phyloP scores from a whole-genome alignment of 2,329 filamentous ascomycete genomes.

The Aphanocladium album region DNA sequence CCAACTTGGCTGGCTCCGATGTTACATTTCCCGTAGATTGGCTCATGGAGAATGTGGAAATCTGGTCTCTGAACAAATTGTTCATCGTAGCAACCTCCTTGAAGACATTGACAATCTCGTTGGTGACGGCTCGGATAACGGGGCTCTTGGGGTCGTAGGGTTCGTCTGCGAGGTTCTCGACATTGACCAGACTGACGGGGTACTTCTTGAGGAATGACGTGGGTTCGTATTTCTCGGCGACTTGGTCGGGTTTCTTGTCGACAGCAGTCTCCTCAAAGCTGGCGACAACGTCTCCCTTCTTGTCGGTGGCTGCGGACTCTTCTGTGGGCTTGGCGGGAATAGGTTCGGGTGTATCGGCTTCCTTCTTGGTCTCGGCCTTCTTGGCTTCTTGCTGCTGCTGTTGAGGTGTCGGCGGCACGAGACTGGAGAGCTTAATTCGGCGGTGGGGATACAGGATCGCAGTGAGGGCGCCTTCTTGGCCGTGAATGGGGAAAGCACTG shows the following conservation, averaged over 20 bases:
- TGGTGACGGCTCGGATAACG: constrained; percentile 85
- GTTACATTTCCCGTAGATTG: constrained; percentile 93
- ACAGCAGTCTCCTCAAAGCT: constrained; percentile 85
- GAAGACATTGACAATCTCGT: constrained; percentile 98
- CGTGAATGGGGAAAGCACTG: constrained; percentile 85
- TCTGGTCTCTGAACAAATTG: constrained; percentile 92
- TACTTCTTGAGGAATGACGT: constrained; percentile 89
- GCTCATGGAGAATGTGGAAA: constrained; percentile 94
- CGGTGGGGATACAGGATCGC: constrained; percentile 95
- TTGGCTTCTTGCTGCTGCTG: constrained; percentile 25
- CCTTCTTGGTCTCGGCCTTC: constrained; percentile 46
- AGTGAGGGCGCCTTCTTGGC: constrained; percentile 79
- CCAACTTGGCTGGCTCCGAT: constrained; percentile 88
- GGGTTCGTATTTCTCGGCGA: constrained; percentile 66
- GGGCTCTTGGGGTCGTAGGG: constrained; percentile 85
- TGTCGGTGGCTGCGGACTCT: constrained; percentile 49
- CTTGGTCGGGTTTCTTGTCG: constrained; percentile 50
- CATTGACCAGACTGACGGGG: constrained; percentile 88
- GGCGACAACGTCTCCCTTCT: constrained; percentile 89
- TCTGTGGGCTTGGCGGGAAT: constrained; percentile 55
- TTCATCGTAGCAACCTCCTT: constrained; percentile 95
- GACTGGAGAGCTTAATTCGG: constrained; percentile 80
- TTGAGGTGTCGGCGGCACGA: constrained; percentile 59
- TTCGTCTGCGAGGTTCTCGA: constrained; percentile 87
- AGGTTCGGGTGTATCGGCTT: constrained; percentile 50